Conservation (phyloP, 768 basidiomycete genomes). For the Fibroporia radiculosa region DNA sequence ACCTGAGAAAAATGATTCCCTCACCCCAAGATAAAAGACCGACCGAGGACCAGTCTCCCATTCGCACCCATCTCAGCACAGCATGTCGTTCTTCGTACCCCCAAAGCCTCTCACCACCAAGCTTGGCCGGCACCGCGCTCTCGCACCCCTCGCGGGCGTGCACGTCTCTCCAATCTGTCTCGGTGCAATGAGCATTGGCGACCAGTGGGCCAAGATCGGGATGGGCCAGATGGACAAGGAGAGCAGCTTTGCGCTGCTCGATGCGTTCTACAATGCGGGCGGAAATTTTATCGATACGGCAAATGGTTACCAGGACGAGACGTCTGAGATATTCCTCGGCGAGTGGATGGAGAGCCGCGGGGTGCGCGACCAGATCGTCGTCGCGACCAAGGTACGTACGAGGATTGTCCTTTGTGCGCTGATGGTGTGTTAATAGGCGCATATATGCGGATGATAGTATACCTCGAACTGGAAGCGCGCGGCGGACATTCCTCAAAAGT, state of each 20-base stretch:
- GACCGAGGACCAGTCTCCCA: too few species aligned
- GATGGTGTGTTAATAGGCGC: conserved; percentile 33
- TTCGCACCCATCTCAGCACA: too few species aligned
- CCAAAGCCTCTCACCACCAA: conserved; percentile 15
- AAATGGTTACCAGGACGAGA: conserved; percentile 27
- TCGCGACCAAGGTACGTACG: conserved; percentile 15
- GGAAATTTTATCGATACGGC: conserved; percentile 46
- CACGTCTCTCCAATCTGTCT: conserved; percentile 43
- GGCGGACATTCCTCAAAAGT: conserved; percentile 12
- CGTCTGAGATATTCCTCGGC: conserved; percentile 29
- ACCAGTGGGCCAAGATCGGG: conserved; percentile 29
- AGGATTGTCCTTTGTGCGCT: background rate
- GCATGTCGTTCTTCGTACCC: conserved; percentile 11
- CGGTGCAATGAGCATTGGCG: conserved; percentile 42
- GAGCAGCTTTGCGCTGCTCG: conserved; percentile 35
- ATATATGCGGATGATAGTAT: background rate
- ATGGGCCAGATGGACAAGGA: conserved; percentile 40
- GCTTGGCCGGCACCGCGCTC: conserved; percentile 30
- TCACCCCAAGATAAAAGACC: background rate
- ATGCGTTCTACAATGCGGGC: conserved; percentile 36
- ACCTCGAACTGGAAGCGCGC: conserved; percentile 5
- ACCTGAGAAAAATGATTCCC: too few species aligned
- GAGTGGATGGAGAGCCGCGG: conserved; percentile 29
- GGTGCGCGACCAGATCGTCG: conserved; percentile 28
- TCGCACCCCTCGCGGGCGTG: conserved; percentile 34